A percentile compares a stretch with the other conserved stretches of the same genome.
phyloP scores from a whole-genome alignment of 331 rosid genomes.

The Quercus lobata region DNA sequence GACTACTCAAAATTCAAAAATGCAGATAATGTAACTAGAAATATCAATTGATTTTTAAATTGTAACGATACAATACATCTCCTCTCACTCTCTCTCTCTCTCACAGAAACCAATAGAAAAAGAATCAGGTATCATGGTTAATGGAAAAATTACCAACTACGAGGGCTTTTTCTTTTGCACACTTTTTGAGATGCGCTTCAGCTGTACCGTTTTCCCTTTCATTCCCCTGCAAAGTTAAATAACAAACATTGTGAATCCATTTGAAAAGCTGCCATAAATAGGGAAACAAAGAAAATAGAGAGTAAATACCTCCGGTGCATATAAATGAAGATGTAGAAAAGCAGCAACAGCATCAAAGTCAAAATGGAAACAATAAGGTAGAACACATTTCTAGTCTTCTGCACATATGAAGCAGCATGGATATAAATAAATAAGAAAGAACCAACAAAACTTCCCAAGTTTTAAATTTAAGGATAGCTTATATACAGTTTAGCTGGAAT shows the following conservation, averaged over 20 bases:
- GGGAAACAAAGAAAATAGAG: constrained; percentile 7
- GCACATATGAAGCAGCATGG: constrained; percentile 19
- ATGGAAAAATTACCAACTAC: constrained; percentile 16
- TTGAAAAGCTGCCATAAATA: constrained; percentile 10
- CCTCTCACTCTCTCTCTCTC: not conserved
- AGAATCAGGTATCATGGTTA: not conserved
- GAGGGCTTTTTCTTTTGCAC: constrained; percentile 67
- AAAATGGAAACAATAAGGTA: constrained; percentile 53
- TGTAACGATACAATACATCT: not conserved
- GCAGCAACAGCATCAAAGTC: constrained; percentile 43
- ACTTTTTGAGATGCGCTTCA: constrained; percentile 53
- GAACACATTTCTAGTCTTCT: constrained; percentile 50
- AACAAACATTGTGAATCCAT: not conserved
- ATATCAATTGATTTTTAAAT: not conserved
- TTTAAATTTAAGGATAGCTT: not conserved
- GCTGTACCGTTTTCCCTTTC: constrained; percentile 40
- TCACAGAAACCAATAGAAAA: not conserved
- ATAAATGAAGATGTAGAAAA: constrained; percentile 58
- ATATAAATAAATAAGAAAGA: not conserved
- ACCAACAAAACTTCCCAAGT: not conserved
- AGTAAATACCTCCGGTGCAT: constrained; percentile 57
- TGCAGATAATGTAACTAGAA: not conserved
- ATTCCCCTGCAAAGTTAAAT: constrained; percentile 51
- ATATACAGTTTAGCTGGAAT: not conserved
- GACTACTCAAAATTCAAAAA: not conserved